These are phyloP conservation scores for Raddia guianensis DNA, from an alignment of 176 grass and related monocot species.

Conservation along the genomic window DNA sequence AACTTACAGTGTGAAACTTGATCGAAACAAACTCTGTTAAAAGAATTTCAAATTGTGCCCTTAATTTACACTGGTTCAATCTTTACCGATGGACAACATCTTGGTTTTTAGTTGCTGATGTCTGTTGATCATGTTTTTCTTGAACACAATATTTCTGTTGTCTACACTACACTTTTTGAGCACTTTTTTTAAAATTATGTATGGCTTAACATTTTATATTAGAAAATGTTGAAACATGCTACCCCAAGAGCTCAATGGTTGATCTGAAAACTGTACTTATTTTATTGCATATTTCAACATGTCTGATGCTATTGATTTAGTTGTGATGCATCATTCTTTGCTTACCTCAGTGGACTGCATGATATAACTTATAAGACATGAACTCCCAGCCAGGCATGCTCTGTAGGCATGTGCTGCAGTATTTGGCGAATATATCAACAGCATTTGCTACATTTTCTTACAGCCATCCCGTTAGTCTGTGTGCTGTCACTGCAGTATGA, in stretches of 20 bases:
- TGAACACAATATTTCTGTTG: not conserved
- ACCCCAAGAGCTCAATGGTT: not conserved
- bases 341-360: not conserved
- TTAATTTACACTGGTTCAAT: not conserved
- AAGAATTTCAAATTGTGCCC: not conserved
- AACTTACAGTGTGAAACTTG: not conserved
- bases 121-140: not conserved
- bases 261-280: not conserved
- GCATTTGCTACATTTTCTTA: not conserved
- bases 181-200: not conserved
- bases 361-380: not conserved
- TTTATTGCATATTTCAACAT: constrained; percentile 7
- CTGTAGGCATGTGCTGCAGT: not conserved
- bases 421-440: not conserved
- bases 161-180: not conserved
- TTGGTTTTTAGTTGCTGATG: not conserved
- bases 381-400: not conserved
- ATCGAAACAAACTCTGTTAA: not conserved
- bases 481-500: not conserved
- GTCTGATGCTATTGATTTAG: constrained; percentile 2
- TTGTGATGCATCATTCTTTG: not conserved
- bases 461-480: not conserved
- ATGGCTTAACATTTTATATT: not conserved
- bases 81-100: not conserved
- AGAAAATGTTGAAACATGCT: not conserved